phyloP scores from a whole-genome alignment of 805 yeast genomes.

The Ogataea minuta region DNA sequence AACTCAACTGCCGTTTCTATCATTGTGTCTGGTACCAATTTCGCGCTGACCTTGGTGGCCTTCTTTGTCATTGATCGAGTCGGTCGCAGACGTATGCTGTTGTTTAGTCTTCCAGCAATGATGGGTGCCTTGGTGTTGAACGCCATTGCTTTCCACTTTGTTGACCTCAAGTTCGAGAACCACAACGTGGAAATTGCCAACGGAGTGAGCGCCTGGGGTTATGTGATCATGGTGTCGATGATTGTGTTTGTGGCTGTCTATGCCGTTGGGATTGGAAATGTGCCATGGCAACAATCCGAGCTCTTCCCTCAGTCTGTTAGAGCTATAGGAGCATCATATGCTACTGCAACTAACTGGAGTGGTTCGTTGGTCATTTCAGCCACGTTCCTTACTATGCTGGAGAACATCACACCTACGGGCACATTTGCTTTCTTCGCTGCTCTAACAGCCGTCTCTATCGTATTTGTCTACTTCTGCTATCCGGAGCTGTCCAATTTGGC shows the following conservation, averaged over 20 bases:
- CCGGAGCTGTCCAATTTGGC: slow-evolving; percentile 92
- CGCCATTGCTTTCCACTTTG: slow-evolving; percentile 88
- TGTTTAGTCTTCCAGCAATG: slow-evolving; percentile 86
- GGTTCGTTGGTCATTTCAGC: slow-evolving; percentile 90
- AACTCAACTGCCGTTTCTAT: slow-evolving; percentile 94
- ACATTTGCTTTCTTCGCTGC: slow-evolving; percentile 91
- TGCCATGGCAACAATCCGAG: slow-evolving; percentile 98
- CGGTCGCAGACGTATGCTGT: slow-evolving; percentile 81
- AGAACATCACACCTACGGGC: slow-evolving; percentile 91
- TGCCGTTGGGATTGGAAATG: slow-evolving; percentile 94
- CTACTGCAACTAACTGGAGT: slow-evolving; percentile 94
- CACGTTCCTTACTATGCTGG: slow-evolving; percentile 90
- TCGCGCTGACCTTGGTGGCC: slow-evolving; percentile 81
- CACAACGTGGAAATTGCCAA: slow-evolving; percentile 41
- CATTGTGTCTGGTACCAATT: slow-evolving; percentile 92
- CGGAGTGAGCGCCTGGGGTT: slow-evolving; percentile 80
- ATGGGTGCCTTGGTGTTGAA: slow-evolving; percentile 69
- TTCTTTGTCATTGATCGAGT: slow-evolving; percentile 81
- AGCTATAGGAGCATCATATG: slow-evolving; percentile 86
- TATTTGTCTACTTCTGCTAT: slow-evolving; percentile 78
- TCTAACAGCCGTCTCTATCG: slow-evolving; percentile 65
- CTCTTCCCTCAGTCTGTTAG: slow-evolving; percentile 91
- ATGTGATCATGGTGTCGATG: slow-evolving; percentile 81
- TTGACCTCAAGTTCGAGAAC: slow-evolving; percentile 59
- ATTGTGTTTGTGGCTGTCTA: slow-evolving; percentile 84